Conservation (phyloP, 208 protist species). For the Endotrypanum monterogeii region DNA sequence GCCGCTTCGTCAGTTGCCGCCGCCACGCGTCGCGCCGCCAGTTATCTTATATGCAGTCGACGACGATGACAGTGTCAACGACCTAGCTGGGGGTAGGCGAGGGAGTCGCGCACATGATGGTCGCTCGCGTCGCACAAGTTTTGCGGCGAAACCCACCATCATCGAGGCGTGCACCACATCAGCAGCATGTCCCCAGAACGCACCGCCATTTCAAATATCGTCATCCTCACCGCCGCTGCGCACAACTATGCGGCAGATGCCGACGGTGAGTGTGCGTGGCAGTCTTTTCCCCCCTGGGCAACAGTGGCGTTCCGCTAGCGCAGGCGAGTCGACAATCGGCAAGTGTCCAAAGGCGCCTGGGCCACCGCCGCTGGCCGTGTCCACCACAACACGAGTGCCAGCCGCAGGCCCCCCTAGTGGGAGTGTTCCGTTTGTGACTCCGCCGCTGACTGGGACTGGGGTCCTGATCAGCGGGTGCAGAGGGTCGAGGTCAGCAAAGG, state of each 20-base stretch:
- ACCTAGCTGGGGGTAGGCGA: background rate
- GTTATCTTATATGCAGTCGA: constrained; percentile 23
- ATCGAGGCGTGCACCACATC: background rate
- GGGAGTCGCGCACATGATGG: background rate
- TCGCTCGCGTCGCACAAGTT: constrained; percentile 29
- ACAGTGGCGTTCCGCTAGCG: background rate
- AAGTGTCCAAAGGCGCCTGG: background rate
- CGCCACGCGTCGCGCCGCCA: constrained; percentile 8
- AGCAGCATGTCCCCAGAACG: background rate
- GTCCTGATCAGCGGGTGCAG: background rate
- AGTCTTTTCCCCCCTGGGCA: background rate
- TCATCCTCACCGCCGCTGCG: background rate
- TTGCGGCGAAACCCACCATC: constrained; percentile 21
- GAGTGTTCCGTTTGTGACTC: background rate
- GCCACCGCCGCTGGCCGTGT: background rate
- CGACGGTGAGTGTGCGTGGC: background rate
- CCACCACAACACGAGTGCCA: background rate
- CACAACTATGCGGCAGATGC: background rate
- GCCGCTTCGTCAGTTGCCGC: constrained; percentile 21
- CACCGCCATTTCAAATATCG: background rate
- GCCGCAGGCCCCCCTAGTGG: background rate
- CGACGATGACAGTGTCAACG: background rate
- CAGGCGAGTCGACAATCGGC: no score
- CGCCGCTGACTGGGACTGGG: background rate
- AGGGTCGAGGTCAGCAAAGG: background rate